Evolutionary conservation across 192 early-diverging fungal genomes (phyloP).

Genomic region (Gaertneriomyces semiglobifer): DNA sequence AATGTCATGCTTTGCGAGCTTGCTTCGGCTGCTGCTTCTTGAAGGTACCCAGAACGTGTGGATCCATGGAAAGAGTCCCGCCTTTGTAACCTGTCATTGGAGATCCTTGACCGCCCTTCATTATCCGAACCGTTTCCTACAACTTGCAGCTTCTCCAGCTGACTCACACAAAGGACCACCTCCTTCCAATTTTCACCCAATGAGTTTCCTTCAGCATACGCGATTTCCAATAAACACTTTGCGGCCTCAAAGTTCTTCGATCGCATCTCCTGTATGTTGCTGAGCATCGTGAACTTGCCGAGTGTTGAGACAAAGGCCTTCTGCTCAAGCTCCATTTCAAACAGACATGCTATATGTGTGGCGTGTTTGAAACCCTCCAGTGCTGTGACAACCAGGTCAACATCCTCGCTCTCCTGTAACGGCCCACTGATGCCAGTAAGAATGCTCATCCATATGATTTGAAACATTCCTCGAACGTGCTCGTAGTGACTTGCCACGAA

Average conservation of each 20-base stretch:
- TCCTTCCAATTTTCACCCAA: constrained; percentile 74
- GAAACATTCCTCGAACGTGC: constrained; percentile 91
- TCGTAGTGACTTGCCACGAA: constrained; percentile 67
- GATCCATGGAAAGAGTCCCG: constrained; percentile 23
- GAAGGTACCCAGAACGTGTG: constrained; percentile 28
- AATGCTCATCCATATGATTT: constrained; percentile 82
- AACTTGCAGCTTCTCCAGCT: constrained; percentile 85
- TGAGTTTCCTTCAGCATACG: constrained; percentile 49
- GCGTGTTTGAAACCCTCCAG: constrained; percentile 80
- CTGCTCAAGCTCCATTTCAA: constrained; percentile 85
- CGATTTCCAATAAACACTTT: constrained; percentile 78
- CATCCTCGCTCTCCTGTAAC: constrained; percentile 78
- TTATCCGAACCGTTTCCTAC: constrained; percentile 14
- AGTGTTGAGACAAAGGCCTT: constrained; percentile 89
- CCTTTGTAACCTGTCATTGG: constrained; percentile 23
- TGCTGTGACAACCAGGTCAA: constrained; percentile 50
- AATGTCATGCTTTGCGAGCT: constrained; percentile 71
- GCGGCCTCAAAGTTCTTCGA: constrained; percentile 92
- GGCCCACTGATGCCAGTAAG: constrained; percentile 78
- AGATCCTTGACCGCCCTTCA: constrained; percentile 3
- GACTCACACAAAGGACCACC: constrained; percentile 78
- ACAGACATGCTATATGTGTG: constrained; percentile 78
- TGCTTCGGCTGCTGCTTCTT: constrained; percentile 52
- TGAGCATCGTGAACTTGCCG: constrained; percentile 80
- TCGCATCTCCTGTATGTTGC: constrained; percentile 80